Conservation (phyloP, 2,329 filamentous ascomycete genomes). For the Botrytis fabae region DNA sequence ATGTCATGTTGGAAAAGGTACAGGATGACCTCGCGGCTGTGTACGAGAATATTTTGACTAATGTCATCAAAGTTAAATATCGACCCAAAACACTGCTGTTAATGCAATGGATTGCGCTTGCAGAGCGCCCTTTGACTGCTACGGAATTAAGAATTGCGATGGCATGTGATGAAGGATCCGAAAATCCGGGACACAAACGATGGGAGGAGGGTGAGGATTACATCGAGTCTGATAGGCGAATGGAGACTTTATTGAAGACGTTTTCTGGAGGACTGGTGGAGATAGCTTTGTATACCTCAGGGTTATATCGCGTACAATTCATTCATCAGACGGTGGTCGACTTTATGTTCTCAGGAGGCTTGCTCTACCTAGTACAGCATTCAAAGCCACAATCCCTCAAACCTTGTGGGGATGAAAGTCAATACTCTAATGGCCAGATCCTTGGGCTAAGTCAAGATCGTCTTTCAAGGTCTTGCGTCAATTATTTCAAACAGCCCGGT, state of each 20-base stretch:
- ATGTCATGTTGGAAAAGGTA: slow-evolving; percentile 25
- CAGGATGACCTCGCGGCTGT: slow-evolving; percentile 25
- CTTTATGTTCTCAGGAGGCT: slow-evolving; percentile 41
- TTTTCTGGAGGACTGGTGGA: slow-evolving; percentile 30
- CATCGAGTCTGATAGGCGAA: slow-evolving; percentile 27
- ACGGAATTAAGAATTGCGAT: slow-evolving; percentile 31
- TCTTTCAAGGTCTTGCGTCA: too few relatives aligned
- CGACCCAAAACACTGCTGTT: slow-evolving; percentile 26
- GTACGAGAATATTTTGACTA: slow-evolving; percentile 30
- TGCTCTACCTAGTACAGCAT: not conserved
- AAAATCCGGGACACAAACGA: not conserved
- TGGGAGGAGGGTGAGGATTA: slow-evolving; percentile 23
- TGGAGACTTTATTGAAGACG: slow-evolving; percentile 30
- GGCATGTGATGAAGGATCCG: slow-evolving; percentile 20
- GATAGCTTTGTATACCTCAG: slow-evolving; percentile 11
- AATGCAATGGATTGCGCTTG: slow-evolving; percentile 34
- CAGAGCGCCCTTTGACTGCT: slow-evolving; percentile 28
- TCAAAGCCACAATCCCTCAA: too few relatives aligned
- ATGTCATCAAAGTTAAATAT: slow-evolving; percentile 26
- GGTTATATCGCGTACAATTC: slow-evolving; percentile 41
- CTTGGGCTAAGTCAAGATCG: too few relatives aligned
- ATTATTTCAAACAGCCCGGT: too few relatives aligned
- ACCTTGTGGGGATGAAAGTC: too few relatives aligned
- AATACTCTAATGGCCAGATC: too few relatives aligned
- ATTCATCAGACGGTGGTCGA: slow-evolving; percentile 44